Conservation (phyloP, 2,329 filamentous ascomycete species). For the Fusarium compactum region DNA sequence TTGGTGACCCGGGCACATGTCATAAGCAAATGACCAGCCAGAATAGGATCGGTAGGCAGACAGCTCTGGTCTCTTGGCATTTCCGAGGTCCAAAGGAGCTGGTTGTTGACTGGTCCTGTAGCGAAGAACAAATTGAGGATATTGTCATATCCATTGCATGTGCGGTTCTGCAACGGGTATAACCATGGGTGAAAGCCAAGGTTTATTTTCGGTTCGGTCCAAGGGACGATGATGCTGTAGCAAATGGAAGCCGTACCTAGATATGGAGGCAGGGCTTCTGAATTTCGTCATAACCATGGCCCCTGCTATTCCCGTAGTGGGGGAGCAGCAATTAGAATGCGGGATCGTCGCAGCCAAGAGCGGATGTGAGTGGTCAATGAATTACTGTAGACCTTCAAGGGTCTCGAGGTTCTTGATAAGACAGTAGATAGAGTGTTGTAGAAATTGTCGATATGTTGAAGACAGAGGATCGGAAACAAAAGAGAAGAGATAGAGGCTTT, state of each 20-base stretch:
- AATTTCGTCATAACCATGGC: conserved; percentile 39
- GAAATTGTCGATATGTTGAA: not conserved
- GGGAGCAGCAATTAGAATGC: conserved; percentile 15
- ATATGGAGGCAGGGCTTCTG: conserved; percentile 15
- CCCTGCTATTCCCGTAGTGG: conserved; percentile 40
- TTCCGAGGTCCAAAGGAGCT: conserved; percentile 47
- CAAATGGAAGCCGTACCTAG: conserved; percentile 9
- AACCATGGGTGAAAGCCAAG: conserved; percentile 18
- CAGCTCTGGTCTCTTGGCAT: conserved; percentile 24
- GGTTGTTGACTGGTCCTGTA: conserved; percentile 11
- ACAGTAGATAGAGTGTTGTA: not conserved
- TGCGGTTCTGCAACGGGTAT: conserved; percentile 9
- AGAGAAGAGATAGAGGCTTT: not conserved
- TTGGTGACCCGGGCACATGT: conserved; percentile 22
- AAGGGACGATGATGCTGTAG: conserved; percentile 40
- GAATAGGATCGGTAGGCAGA: conserved; percentile 2
- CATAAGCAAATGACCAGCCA: conserved; percentile 14
- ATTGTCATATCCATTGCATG: not conserved
- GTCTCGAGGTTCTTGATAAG: not conserved
- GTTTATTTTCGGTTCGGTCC: conserved; percentile 47
- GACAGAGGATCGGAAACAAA: not conserved
- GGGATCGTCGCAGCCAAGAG: conserved; percentile 8
- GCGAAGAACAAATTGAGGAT: not conserved
- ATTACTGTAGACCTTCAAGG: not conserved
- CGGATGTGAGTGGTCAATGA: not conserved